phyloP scores from a whole-genome alignment of 2,329 filamentous ascomycete genomes.

The Emergomyces orientalis region DNA sequence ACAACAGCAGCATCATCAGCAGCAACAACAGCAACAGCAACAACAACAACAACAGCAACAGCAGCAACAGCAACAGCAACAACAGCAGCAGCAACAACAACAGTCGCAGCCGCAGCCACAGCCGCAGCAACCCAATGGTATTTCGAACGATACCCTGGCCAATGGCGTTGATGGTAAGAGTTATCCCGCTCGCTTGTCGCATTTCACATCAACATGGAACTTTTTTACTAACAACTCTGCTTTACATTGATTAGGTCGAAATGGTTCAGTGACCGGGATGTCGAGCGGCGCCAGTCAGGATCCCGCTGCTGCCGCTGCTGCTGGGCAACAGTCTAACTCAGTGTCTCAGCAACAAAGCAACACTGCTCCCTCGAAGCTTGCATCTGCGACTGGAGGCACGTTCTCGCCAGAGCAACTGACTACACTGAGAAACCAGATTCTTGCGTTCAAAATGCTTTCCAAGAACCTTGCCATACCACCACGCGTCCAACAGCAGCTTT shows the following conservation, averaged over 20 bases:
- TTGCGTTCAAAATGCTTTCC: constrained; percentile 80
- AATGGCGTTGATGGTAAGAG: constrained; percentile 37
- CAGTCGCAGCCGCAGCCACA: constrained; percentile 36
- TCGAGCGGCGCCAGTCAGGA: constrained; percentile 20
- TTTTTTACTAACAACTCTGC: constrained; percentile 4
- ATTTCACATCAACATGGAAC: background rate
- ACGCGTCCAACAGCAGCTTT: constrained; percentile 73
- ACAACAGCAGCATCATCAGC: constrained; percentile 31
- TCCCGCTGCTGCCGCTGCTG: constrained; percentile 17
- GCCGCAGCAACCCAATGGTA: constrained; percentile 33
- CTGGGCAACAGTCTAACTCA: constrained; percentile 13
- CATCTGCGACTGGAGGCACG: constrained; percentile 35
- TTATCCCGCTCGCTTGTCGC: background rate
- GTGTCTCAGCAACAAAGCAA: constrained; percentile 23
- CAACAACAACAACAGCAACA: constrained; percentile 36
- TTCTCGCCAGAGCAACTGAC: constrained; percentile 72
- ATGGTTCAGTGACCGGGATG: constrained; percentile 28
- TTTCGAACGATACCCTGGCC: constrained; percentile 22
- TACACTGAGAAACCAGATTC: constrained; percentile 74
- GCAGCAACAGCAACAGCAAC: constrained; percentile 36
- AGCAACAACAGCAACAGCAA: constrained; percentile 9
- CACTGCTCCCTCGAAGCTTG: constrained; percentile 18
- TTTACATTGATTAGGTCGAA: constrained; percentile 25
- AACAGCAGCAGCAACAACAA: constrained; percentile 32
- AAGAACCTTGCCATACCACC: constrained; percentile 77